phyloP scores from a whole-genome alignment of 1,284 basidiomycete species.

The Irpex sp. region DNA sequence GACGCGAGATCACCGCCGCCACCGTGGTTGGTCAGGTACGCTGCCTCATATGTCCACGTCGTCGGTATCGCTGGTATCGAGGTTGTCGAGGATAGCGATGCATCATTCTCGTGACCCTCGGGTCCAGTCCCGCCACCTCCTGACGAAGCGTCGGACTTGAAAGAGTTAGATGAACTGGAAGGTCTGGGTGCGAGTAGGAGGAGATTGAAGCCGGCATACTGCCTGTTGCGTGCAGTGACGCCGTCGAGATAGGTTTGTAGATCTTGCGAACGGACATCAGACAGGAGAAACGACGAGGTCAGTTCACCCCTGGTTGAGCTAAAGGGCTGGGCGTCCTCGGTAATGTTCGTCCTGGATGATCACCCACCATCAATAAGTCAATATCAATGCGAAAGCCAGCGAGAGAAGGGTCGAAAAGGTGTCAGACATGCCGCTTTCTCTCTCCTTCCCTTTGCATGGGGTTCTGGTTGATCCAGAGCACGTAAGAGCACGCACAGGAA shows the following conservation, averaged over 20 bases:
- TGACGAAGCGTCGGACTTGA: not conserved
- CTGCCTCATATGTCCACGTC: conserved; percentile 40
- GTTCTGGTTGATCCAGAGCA: not conserved
- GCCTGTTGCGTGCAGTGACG: conserved; percentile 41
- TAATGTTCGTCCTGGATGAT: conserved; percentile 70
- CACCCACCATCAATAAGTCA: conserved; percentile 8
- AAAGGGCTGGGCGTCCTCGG: conserved; percentile 46
- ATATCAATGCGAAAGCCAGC: not conserved
- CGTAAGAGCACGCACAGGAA: conserved; percentile 51
- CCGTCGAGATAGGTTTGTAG: conserved; percentile 44
- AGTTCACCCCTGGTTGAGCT: conserved; percentile 62
- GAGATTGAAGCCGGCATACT: conserved; percentile 77
- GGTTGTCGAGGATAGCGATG: not conserved
- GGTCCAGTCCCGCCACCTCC: not conserved
- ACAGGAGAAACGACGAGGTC: conserved; percentile 61
- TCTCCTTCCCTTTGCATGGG: not conserved
- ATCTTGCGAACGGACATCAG: conserved; percentile 35
- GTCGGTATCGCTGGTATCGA: not conserved
- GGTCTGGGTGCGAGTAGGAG: conserved; percentile 42
- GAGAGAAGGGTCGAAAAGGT: not conserved
- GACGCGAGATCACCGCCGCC: conserved; percentile 55
- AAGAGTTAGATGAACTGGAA: conserved; percentile 6
- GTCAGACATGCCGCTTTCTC: not conserved
- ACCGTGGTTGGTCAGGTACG: conserved; percentile 65
- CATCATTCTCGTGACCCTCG: not conserved